Conservation (phyloP, 768 basidiomycete genomes). For the Chiua virens region DNA sequence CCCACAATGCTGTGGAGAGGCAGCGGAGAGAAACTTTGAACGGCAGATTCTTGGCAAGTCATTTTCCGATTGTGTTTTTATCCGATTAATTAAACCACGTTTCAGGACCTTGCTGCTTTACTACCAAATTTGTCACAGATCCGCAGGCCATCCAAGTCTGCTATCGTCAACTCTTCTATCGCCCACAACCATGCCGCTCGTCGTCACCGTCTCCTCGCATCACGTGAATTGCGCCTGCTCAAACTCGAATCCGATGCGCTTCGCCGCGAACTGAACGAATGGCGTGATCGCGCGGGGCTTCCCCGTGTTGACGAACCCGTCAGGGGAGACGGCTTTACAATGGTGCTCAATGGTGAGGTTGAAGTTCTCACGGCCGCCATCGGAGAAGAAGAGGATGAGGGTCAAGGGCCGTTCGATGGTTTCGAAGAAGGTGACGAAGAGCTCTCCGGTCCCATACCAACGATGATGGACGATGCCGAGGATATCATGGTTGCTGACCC, state of each 20-base stretch:
- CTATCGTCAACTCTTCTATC: conserved; percentile 95
- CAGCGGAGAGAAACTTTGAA: conserved; percentile 92
- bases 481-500: conserved; percentile 26
- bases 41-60: conserved; percentile 79
- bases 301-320: conserved; percentile 72
- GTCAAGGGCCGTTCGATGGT: conserved; percentile 34
- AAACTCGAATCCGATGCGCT: conserved; percentile 85
- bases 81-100: conserved; percentile 14
- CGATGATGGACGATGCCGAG: conserved; percentile 31
- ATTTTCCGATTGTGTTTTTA: conserved; percentile 9
- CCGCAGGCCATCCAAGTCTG: conserved; percentile 92
- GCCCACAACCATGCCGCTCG: conserved; percentile 83
- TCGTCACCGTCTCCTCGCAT: conserved; percentile 76
- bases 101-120: conserved; percentile 84
- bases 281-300: conserved; percentile 77
- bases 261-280: conserved; percentile 89
- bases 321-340: conserved; percentile 68
- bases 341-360: conserved; percentile 69
- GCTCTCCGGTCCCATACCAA: conserved; percentile 26
- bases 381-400: conserved; percentile 59
- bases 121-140: conserved; percentile 90
- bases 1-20: conserved; percentile 96
- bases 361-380: conserved; percentile 57
- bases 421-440: conserved; percentile 46
- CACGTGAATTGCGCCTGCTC: conserved; percentile 76